Conservation (phyloP, 2,329 filamentous ascomycete genomes). For the Didymella sp. region DNA sequence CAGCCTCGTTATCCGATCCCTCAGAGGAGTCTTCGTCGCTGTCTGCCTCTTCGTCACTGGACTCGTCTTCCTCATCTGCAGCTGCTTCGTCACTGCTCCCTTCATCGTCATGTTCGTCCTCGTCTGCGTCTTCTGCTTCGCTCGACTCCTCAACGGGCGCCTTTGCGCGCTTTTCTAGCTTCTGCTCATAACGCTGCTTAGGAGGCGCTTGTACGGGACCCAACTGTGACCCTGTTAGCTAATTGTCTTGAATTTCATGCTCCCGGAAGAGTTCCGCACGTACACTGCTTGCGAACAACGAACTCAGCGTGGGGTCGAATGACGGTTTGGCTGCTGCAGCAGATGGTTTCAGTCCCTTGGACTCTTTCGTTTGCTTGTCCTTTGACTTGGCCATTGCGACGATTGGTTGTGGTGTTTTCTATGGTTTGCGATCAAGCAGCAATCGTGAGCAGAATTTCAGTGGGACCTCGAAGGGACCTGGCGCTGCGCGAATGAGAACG, state of each 20-base stretch:
- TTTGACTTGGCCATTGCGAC: constrained; percentile 45
- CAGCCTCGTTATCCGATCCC: constrained; percentile 33
- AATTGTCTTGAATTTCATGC: constrained; percentile 2
- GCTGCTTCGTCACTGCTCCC: constrained; percentile 41
- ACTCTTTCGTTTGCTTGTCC: constrained; percentile 31
- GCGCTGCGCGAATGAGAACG: constrained; percentile 3
- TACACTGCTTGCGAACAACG: constrained; percentile 56
- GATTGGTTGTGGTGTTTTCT: background rate
- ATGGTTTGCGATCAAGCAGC: constrained; percentile 8
- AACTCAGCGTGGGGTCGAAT: constrained; percentile 55
- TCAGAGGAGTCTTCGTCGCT: constrained; percentile 29
- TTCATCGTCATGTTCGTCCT: constrained; percentile 46
- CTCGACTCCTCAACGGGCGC: constrained; percentile 42
- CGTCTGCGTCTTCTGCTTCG: constrained; percentile 60
- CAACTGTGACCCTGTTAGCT: constrained; percentile 36
- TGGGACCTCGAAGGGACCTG: constrained; percentile 21
- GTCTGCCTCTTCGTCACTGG: constrained; percentile 39
- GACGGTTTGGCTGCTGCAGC: constrained; percentile 42
- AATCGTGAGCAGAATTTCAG: constrained; percentile 40
- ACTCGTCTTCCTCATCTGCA: constrained; percentile 52
- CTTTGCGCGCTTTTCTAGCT: constrained; percentile 26
- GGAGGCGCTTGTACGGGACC: constrained; percentile 49
- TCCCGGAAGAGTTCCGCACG: constrained; percentile 22
- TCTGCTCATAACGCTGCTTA: constrained; percentile 49
- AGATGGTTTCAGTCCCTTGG: constrained; percentile 28